Evolutionary conservation across 2,329 filamentous ascomycete genomes (phyloP).

Genomic region (Penicillium sp.): DNA sequence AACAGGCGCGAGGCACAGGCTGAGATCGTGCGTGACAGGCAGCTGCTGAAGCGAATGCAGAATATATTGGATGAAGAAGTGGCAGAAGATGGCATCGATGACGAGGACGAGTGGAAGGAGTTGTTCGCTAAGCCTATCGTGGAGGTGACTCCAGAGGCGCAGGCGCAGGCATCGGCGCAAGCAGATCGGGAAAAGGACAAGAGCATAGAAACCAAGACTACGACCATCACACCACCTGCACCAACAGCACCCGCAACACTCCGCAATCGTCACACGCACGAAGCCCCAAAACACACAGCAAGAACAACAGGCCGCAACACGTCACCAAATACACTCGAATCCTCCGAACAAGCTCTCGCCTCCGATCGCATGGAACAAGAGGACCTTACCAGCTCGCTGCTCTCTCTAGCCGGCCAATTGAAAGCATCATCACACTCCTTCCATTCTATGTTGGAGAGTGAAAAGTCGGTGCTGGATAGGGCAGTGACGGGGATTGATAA

Average conservation of each 20-base stretch:
- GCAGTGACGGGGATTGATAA: constrained; percentile 71
- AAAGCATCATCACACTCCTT: constrained; percentile 72
- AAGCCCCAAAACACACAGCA: constrained; percentile 11
- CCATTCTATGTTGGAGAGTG: constrained; percentile 64
- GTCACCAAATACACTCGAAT: constrained; percentile 27
- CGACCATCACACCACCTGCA: constrained; percentile 12
- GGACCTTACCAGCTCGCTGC: constrained; percentile 70
- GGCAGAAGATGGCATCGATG: constrained; percentile 19
- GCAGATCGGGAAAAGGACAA: not conserved
- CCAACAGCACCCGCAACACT: constrained; percentile 18
- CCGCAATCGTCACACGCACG: constrained; percentile 22
- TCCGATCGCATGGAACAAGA: constrained; percentile 79
- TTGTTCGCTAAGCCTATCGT: constrained; percentile 25
- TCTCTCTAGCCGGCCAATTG: constrained; percentile 70
- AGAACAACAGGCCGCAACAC: constrained; percentile 15
- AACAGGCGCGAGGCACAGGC: constrained; percentile 37
- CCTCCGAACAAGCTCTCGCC: constrained; percentile 67
- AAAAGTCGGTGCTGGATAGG: constrained; percentile 64
- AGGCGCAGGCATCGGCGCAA: not conserved
- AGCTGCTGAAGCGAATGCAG: constrained; percentile 32
- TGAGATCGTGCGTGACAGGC: constrained; percentile 38
- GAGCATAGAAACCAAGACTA: not conserved
- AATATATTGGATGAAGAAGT: constrained; percentile 31
- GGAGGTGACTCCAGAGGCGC: constrained; percentile 10
- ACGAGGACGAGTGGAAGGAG: constrained; percentile 23